These are phyloP conservation scores for Coemansia sp. DNA, from an alignment of 192 early-diverging fungal species.

Conservation along the genomic window DNA sequence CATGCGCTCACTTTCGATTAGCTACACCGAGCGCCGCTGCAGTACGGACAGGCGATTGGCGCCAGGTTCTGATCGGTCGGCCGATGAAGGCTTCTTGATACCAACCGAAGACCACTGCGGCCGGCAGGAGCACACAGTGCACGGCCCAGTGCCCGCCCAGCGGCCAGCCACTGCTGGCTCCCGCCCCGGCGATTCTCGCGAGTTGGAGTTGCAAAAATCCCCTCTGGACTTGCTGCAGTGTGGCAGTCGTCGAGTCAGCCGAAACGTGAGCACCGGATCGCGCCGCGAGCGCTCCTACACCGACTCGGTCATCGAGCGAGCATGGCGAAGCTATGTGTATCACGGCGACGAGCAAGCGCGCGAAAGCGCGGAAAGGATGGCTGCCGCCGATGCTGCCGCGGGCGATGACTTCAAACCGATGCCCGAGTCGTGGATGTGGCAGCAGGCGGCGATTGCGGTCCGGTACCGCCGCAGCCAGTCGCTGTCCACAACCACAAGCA, in stretches of 20 bases:
- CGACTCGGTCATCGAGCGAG: conserved; percentile 37
- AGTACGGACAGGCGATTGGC: neutral
- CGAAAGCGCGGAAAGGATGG: conserved; percentile 17
- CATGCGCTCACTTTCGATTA: conserved; percentile 15
- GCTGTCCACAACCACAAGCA: conserved; percentile 8
- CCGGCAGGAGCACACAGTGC: neutral
- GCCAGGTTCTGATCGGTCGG: neutral
- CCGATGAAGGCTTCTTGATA: neutral
- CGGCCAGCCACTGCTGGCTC: conserved; percentile 1
- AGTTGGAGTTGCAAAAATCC: neutral
- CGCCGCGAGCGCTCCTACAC: conserved; percentile 49
- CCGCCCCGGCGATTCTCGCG: neutral
- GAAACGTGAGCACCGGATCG: conserved; percentile 23
- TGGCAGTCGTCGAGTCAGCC: conserved; percentile 3
- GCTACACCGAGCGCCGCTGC: conserved; percentile 5
- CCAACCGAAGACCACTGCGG: too few relatives aligned
- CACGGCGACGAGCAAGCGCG: conserved; percentile 21
- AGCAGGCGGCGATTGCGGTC: conserved; percentile 45
- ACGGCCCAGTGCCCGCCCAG: neutral
- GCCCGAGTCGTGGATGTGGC: conserved; percentile 51
- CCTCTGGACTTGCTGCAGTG: neutral
- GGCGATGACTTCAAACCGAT: conserved; percentile 19
- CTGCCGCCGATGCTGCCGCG: conserved; percentile 5
- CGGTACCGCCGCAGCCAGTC: conserved; percentile 47
- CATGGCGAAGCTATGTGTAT: conserved; percentile 44